Base-by-base conservation (phyloP, 75 land plant genomes). In the Cryptomeria japonica region DNA sequence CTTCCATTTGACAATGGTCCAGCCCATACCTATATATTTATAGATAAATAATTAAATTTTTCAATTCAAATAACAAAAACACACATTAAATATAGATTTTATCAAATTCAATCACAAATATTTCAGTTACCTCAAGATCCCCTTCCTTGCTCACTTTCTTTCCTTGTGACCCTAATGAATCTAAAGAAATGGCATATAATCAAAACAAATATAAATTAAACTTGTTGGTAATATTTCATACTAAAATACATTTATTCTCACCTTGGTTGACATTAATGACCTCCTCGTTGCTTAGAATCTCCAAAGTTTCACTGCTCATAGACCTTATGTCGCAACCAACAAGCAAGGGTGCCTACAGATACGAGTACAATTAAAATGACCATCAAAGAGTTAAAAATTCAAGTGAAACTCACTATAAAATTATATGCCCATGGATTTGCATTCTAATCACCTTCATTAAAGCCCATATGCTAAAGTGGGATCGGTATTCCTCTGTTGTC, bases 211-310 rank as follows among this genome's bases (percentile, higher is more conserved):
- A 46, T 5, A 64, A 64, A 4, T 64, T 64, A 6, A 7, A 64
- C 70, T 87, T 22, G 0, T 28, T 3, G 10, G 9, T n/a, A 14
- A 5, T 12, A 51, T 51, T 51, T 51, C 15, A 86, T 70, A 37
- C 36, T 25, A 42, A 80, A 42, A 22, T 25, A 44, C 11, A 31
- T 73, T 1, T 1, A 2, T 73, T 73, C 13, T 86, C 84, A 94
- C 97, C 99, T 94, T 97, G 99, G 86, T 96, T 97, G 22, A 97
- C 92, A 42, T 91, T 93, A 86, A 97, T 95, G 49, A 97, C 99
- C 86, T 97, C 99, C 89, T 86, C 78, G 76, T 96, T 97, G 84
- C 92, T 88, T 16, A 96, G 32, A 86, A 97, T 88, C 64, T 85
- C 91, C 2, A 90, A 55, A 16, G 95, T 90, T 38, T 95, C 94